These are phyloP conservation scores for Adansonia grandidieri DNA, from an alignment of 441 rosid genomes.

Conservation along the genomic window DNA sequence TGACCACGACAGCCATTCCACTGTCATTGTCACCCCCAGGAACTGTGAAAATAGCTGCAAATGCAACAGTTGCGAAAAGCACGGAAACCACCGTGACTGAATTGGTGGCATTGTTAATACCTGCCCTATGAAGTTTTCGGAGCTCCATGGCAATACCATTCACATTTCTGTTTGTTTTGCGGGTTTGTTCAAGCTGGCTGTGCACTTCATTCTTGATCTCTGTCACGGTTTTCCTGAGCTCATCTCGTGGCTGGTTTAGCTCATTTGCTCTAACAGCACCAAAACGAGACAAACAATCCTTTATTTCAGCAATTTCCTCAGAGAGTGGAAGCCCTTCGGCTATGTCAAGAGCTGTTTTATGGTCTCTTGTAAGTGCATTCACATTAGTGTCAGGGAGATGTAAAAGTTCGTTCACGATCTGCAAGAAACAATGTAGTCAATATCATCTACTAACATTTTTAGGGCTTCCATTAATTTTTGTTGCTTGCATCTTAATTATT, in stretches of 20 bases:
- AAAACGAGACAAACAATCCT: constrained; percentile 53
- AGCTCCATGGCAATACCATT: constrained; percentile 83
- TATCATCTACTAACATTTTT: no score
- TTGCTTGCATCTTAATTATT: not conserved
- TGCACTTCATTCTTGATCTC: constrained; percentile 82
- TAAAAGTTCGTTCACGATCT: constrained; percentile 78
- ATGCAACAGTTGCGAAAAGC: constrained; percentile 92
- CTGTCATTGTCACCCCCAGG: constrained; percentile 73
- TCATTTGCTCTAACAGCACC: constrained; percentile 81
- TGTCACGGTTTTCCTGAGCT: constrained; percentile 71
- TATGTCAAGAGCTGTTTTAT: constrained; percentile 78
- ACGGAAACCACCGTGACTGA: constrained; percentile 92
- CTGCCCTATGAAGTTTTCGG: constrained; percentile 74
- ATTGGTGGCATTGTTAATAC: constrained; percentile 88
- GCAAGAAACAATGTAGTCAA: constrained; percentile 30
- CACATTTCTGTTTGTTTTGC: constrained; percentile 79
- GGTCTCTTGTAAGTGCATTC: constrained; percentile 76
- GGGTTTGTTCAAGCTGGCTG: constrained; percentile 83
- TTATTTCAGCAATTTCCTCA: constrained; percentile 67
- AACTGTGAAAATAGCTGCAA: constrained; percentile 80
- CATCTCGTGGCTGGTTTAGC: constrained; percentile 79
- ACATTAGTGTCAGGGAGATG: constrained; percentile 69
- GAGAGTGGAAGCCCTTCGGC: constrained; percentile 83
- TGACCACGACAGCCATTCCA: constrained; percentile 64
- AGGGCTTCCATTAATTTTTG: not conserved